A percentile compares a stretch with the other conserved stretches of the same genome.
Conservation (phyloP, 2,329 filamentous ascomycete species). For the Paraphaeosphaeria sporulosa region DNA sequence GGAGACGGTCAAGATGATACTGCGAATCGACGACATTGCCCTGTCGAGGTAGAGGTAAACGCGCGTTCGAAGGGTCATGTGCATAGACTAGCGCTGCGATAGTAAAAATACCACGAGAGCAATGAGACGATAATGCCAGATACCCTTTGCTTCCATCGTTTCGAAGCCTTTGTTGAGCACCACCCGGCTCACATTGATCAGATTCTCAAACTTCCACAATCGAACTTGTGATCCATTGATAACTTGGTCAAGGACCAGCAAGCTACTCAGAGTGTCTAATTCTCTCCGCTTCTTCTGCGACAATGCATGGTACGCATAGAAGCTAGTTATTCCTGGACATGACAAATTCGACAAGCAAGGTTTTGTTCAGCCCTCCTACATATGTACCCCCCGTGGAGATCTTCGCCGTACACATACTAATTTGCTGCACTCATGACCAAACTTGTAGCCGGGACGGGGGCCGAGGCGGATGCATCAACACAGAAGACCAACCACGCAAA, state of each 20-base stretch:
- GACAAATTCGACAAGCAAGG: background rate
- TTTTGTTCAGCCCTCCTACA: too few relatives aligned
- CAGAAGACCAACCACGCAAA: background rate
- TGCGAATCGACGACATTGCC: constrained; percentile 73
- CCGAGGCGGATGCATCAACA: background rate
- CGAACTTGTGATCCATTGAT: too few relatives aligned
- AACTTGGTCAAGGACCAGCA: too few relatives aligned
- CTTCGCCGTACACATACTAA: background rate
- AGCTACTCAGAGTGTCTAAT: too few relatives aligned
- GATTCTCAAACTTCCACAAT: too few relatives aligned
- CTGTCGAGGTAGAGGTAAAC: constrained; percentile 53
- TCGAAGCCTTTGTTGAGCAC: background rate
- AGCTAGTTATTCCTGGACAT: background rate
- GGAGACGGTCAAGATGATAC: constrained; percentile 97
- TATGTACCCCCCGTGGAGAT: background rate
- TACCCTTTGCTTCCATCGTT: background rate
- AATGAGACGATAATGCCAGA: constrained; percentile 16
- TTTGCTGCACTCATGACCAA: background rate
- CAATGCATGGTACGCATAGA: background rate
- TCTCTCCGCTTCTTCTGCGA: too few relatives aligned
- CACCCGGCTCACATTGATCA: too few relatives aligned
- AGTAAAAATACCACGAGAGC: constrained; percentile 19
- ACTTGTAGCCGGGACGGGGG: background rate
- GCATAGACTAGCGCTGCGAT: constrained; percentile 11
- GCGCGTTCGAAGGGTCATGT: constrained; percentile 4